These are phyloP conservation scores for Guadua angustifolia DNA, from an alignment of 176 grass and related monocot genomes.

Conservation along the genomic window DNA sequence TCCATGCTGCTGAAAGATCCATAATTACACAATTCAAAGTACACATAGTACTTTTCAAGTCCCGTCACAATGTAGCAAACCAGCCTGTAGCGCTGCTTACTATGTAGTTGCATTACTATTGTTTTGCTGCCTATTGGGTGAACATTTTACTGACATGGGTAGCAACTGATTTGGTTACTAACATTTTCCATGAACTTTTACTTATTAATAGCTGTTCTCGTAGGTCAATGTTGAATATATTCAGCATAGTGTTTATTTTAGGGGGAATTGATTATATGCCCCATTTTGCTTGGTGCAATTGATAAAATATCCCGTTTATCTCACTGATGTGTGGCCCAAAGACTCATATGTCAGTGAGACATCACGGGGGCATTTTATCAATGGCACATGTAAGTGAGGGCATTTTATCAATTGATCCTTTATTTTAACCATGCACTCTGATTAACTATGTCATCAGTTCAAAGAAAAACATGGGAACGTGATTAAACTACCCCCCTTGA, in stretches of 20 bases:
- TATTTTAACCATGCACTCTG: not conserved
- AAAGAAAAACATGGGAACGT: conserved; percentile 19
- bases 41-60: not conserved
- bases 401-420: too few species aligned
- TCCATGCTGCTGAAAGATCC: conserved; percentile 11
- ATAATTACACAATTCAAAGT: not conserved
- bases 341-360: too few species aligned
- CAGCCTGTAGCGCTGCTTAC: not conserved
- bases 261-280: too few species aligned
- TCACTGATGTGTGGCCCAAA: too few species aligned
- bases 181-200: conserved; percentile 17
- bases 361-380: too few species aligned
- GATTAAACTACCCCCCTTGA: not conserved
- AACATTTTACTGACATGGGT: conserved; percentile 29
- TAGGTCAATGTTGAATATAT: not conserved
- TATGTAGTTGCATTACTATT: not conserved
- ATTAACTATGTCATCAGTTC: not conserved
- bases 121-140: not conserved
- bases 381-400: too few species aligned
- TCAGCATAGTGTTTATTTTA: not conserved
- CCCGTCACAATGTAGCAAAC: not conserved
- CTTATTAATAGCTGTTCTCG: not conserved
- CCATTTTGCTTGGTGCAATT: too few species aligned
- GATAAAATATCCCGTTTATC: too few species aligned
- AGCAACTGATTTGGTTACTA: conserved; percentile 20